These are phyloP conservation scores for Neocatenulostroma microsporum DNA, from an alignment of 2,329 filamentous ascomycete genomes.

Conservation along the genomic window DNA sequence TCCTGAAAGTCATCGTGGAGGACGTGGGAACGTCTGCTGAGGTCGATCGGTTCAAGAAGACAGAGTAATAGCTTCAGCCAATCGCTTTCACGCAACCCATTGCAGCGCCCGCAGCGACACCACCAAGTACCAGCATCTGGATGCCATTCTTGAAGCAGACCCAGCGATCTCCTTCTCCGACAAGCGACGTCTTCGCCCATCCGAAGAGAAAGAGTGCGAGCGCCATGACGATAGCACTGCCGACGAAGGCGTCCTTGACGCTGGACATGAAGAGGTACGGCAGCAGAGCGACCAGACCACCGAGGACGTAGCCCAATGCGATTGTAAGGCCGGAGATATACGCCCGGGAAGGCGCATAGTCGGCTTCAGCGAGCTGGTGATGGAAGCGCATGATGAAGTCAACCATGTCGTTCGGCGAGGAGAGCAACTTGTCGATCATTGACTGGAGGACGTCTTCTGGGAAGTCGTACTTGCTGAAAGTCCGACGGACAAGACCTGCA, in stretches of 20 bases:
- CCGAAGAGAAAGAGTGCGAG: conserved; percentile 56
- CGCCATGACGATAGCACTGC: conserved; percentile 54
- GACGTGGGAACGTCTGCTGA: conserved; percentile 46
- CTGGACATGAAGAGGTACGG: conserved; percentile 55
- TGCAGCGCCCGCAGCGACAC: conserved; percentile 57
- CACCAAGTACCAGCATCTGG: conserved; percentile 58
- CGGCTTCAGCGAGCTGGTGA: conserved; percentile 38
- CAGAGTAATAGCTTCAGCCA: conserved; percentile 22
- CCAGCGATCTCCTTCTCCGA: conserved; percentile 35
- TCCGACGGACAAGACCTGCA: conserved; percentile 32
- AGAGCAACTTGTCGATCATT: conserved; percentile 14
- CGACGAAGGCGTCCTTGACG: conserved; percentile 46
- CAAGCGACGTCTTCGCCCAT: conserved; percentile 54
- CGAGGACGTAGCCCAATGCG: conserved; percentile 60
- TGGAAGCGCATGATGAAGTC: conserved; percentile 44
- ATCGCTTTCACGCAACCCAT: conserved; percentile 56
- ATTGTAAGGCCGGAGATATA: conserved; percentile 56
- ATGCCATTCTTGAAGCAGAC: conserved; percentile 53
- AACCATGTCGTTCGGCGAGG: conserved; percentile 29
- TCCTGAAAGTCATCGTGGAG: conserved; percentile 68
- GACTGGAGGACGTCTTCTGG: conserved; percentile 24
- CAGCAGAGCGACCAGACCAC: conserved; percentile 61
- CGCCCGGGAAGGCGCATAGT: conserved; percentile 35
- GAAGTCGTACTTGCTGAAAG: conserved; percentile 37
- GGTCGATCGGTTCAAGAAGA: not conserved